Evolutionary conservation across 768 basidiomycete genomes (phyloP), one percentile per base, ranked within the genome.

Genomic region (Boletus tylopilopsis): DNA sequence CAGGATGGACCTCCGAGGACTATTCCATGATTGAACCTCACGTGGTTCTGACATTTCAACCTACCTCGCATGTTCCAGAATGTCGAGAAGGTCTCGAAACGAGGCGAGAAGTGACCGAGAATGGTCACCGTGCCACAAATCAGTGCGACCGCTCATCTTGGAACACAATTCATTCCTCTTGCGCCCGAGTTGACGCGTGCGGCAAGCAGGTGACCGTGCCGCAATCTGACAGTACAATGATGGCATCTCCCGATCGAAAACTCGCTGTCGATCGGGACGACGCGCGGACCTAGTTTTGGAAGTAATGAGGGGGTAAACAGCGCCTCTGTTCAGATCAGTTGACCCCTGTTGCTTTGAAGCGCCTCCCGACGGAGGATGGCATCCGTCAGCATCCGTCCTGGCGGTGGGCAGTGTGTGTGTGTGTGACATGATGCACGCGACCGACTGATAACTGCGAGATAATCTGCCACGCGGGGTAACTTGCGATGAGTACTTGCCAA

Each of bases 1-100:
- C 36, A 15, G 24, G 50, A 29, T 51, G 36, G 44, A 56, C 64
- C 37, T 66, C 67, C 64, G 64, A 66, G 64, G 67, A 66, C 64
- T 19, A 55, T 42, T 54, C 46, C 46, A 53, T 58, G 47, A 58
- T 5, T 36, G 30, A 40, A 32, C 27, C 22, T 57, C 52, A 38
- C 56, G 57, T 62, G 48, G 57, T 21, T 32, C 46, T 49, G 27
- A 39, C 18, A 13, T 33, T 33, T n/a, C n/a, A n/a, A n/a, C n/a
- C 35, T 39, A 19, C 32, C 34, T 33, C 22, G 16, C 25, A 10
- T 41, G 35, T 63, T 64, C 59, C 57, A 62, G 54, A 55, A 49
- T 21, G 15, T 50, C 50, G 24, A 47, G 42, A 53, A 52, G 55
- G 16, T 13, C 23, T 43, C 53, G 37, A 49, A 51, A 47, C 45